Base-by-base conservation (phyloP, 2,329 filamentous ascomycete species). In the Apiospora saccharicola region DNA sequence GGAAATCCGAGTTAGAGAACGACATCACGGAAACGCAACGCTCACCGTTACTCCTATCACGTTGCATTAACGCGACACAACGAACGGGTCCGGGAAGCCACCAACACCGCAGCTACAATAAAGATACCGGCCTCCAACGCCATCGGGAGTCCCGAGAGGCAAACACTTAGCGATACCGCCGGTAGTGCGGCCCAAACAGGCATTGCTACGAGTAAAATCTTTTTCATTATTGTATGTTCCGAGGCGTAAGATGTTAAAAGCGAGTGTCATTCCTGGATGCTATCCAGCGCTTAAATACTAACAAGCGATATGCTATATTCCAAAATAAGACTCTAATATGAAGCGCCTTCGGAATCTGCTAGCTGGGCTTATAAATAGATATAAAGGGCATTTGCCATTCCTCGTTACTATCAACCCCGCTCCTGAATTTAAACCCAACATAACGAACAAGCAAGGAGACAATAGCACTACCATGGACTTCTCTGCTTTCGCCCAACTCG, bases 101-200 rank as follows among this genome's bases (percentile, higher is more conserved):
- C n/a, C n/a, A 51, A 51, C n/a, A 51, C n/a, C n/a, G 49, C n/a
- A 51, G n/a, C n/a, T 51, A 51, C n/a, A 51, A n/a, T 51, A 51
- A n/a, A 51, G n/a, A 51, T 51, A n/a, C 49, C 49, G 49, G 49
- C 49, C n/a, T 51, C n/a, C n/a, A 51, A 26, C 49, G 49, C 49
- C n/a, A 51, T 51, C 49, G 49, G n/a, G 49, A n/a, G 49, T 51
- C n/a, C n/a, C 49, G 49, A 51, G 49, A 51, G 49, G 49, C n/a
- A 51, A n/a, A 51, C 49, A 51, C 49, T 51, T 51, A 8, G n/a
- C n/a, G 49, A 51, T 51, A 5, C 49, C 49, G 49, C 49, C 49
- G 49, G 49, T 51, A 51, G n/a, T 26, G 7, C n/a, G 12, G 49
- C 49, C n/a, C n/a, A 51, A 8, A 51, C n/a, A 26, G n/a, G n/a